Evolutionary conservation across 805 yeast genomes (phyloP).

Genomic region (Metahyphopichia silvanorum): DNA sequence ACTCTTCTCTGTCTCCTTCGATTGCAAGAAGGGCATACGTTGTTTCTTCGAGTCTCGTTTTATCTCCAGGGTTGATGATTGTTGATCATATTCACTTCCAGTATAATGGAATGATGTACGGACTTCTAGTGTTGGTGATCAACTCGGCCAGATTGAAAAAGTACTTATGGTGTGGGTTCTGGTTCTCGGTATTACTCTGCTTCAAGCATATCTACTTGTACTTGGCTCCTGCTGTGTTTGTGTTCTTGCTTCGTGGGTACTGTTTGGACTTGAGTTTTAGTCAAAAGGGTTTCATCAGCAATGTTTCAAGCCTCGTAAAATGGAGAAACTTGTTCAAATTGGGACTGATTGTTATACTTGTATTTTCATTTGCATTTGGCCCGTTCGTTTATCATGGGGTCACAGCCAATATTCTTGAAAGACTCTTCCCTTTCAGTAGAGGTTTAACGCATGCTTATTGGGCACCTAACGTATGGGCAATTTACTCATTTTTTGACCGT

Average conservation of each 20-base stretch:
- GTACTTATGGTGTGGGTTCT: conserved; percentile 58
- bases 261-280: conserved; percentile 47
- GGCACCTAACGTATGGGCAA: conserved; percentile 98
- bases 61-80: conserved; percentile 87
- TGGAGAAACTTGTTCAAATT: conserved; percentile 62
- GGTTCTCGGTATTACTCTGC: conserved; percentile 77
- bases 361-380: conserved; percentile 67
- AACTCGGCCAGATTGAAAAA: conserved; percentile 61
- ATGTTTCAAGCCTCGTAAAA: conserved; percentile 36
- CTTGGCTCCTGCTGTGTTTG: conserved; percentile 91
- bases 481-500: conserved; percentile 82
- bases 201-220: conserved; percentile 93
- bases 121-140: conserved; percentile 70
- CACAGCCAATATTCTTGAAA: conserved; percentile 56
- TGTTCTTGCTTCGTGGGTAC: conserved; percentile 70
- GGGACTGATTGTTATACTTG: conserved; percentile 57
- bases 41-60: conserved; percentile 73
- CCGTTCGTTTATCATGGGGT: conserved; percentile 69
- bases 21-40: conserved; percentile 57
- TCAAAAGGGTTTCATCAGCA: conserved; percentile 17
- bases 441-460: conserved; percentile 98
- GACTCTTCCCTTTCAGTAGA: conserved; percentile 90
- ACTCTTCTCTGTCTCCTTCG: conserved; percentile 36
- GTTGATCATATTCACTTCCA: conserved; percentile 97
- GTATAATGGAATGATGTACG: conserved; percentile 92